phyloP scores from a whole-genome alignment of 225 moss, liverwort and hornwort genomes.

The Lunularia cruciata region DNA sequence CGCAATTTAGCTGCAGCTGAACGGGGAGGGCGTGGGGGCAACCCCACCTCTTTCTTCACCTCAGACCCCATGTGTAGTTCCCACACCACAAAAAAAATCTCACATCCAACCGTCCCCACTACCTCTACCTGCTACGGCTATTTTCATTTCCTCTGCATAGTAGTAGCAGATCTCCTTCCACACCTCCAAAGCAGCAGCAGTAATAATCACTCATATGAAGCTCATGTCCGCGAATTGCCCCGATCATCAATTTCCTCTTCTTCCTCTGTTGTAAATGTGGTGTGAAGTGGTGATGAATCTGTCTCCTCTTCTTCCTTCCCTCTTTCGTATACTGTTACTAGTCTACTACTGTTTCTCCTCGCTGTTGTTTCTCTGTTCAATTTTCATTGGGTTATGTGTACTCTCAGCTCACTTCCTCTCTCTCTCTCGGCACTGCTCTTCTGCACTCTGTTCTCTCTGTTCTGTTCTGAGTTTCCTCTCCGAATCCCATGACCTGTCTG shows the following conservation, averaged over 20 bases:
- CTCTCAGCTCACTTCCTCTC: background rate
- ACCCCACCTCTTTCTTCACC: slow-evolving; percentile 22
- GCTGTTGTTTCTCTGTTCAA: background rate
- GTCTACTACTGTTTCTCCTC: background rate
- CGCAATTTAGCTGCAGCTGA: slow-evolving; percentile 32
- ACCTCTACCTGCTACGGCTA: background rate
- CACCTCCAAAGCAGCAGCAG: background rate
- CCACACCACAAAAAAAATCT: background rate
- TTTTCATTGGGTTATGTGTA: no score
- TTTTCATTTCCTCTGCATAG: slow-evolving; percentile 3
- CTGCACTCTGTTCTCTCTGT: no score
- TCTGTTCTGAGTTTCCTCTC: background rate
- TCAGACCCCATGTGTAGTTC: slow-evolving; percentile 13
- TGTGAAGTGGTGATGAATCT: no score
- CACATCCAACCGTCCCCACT: slow-evolving; percentile 15
- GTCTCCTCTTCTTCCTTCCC: background rate
- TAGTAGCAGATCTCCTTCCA: background rate
- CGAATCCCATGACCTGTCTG: no score
- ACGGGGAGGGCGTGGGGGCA: slow-evolving; percentile 22
- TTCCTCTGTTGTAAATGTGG: no score
- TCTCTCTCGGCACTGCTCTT: background rate
- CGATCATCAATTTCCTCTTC: background rate
- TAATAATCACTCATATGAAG: background rate
- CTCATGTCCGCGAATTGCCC: slow-evolving; percentile 1
- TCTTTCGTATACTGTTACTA: background rate